phyloP scores from a whole-genome alignment of 164 flowering plant genomes.

The Amborella trichopoda region DNA sequence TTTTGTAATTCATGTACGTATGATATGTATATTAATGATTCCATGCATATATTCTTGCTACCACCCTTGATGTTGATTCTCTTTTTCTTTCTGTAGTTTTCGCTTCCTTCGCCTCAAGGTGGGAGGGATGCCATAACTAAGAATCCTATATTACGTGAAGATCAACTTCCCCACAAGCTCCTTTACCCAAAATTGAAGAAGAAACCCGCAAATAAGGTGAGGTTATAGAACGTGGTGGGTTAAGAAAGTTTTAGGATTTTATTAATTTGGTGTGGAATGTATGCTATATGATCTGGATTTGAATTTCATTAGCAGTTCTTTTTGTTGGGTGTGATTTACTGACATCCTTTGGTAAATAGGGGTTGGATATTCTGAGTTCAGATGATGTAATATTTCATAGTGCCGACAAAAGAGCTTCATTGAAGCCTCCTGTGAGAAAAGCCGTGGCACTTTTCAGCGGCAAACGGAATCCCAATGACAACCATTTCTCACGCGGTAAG shows the following conservation, averaged over 20 bases:
- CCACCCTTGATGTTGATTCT: background rate
- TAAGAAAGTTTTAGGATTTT: no score
- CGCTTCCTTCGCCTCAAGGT: constrained; percentile 86
- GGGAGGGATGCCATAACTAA: constrained; percentile 86
- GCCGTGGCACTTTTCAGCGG: constrained; percentile 66
- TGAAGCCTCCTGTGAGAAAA: constrained; percentile 64
- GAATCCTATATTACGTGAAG: constrained; percentile 82
- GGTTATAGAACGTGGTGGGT: no score
- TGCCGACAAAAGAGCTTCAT: constrained; percentile 41
- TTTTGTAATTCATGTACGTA: no score
- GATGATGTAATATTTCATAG: constrained; percentile 42
- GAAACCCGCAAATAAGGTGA: constrained; percentile 52
- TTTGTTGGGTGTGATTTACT: no score
- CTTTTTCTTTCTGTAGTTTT: constrained; percentile 40
- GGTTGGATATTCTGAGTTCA: constrained; percentile 31
- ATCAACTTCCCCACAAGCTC: constrained; percentile 81
- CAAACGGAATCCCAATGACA: constrained; percentile 79
- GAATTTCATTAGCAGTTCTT: no score
- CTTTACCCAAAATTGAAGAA: constrained; percentile 73
- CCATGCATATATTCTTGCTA: no score
- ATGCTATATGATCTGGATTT: no score
- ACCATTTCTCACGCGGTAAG: constrained; percentile 54
- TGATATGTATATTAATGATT: no score
- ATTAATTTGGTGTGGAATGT: no score
- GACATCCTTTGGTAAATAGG: constrained; percentile 17